Conservation (phyloP, 805 yeast species). For the Candida sakaeoensis region DNA sequence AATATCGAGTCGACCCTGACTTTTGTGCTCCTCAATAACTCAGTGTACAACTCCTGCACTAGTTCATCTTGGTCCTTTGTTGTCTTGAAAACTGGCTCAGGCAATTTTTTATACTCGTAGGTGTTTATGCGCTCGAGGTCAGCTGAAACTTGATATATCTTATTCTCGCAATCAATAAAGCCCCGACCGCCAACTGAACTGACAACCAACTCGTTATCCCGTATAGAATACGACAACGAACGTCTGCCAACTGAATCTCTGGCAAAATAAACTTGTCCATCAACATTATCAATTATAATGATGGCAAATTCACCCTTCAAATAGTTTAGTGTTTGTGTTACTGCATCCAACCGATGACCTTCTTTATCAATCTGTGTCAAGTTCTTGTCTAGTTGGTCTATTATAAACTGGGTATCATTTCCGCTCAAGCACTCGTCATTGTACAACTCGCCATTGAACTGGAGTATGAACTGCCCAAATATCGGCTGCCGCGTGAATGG, state of each 20-base stretch:
- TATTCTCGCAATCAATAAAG: conserved; percentile 55
- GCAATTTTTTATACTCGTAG: conserved; percentile 3
- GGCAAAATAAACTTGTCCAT: conserved; percentile 61
- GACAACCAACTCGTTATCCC: conserved; percentile 36
- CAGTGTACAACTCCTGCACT: conserved; percentile 5
- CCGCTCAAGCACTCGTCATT: conserved; percentile 45
- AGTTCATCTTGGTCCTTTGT: conserved; percentile 1
- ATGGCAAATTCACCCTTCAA: conserved; percentile 88
- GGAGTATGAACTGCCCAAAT: conserved; percentile 39
- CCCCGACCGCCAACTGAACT: conserved; percentile 26
- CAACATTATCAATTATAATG: conserved; percentile 43
- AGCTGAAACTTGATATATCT: conserved; percentile 45
- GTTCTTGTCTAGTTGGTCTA: conserved; percentile 25
- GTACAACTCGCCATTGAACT: conserved; percentile 91
- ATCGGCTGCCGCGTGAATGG: conserved; percentile 79
- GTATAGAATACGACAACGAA: conserved; percentile 52
- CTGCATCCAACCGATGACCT: conserved; percentile 20
- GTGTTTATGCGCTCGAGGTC: not conserved
- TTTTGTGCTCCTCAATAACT: conserved; percentile 5
- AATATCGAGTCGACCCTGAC: conserved; percentile 58
- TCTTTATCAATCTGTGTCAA: no score
- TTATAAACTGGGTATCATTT: conserved; percentile 65
- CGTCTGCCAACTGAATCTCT: conserved; percentile 82
- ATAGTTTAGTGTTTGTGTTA: conserved; percentile 38
- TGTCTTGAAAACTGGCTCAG: not conserved